Conservation (phyloP, 225 moss, liverwort and hornwort genomes). For the Bryum argenteum region DNA sequence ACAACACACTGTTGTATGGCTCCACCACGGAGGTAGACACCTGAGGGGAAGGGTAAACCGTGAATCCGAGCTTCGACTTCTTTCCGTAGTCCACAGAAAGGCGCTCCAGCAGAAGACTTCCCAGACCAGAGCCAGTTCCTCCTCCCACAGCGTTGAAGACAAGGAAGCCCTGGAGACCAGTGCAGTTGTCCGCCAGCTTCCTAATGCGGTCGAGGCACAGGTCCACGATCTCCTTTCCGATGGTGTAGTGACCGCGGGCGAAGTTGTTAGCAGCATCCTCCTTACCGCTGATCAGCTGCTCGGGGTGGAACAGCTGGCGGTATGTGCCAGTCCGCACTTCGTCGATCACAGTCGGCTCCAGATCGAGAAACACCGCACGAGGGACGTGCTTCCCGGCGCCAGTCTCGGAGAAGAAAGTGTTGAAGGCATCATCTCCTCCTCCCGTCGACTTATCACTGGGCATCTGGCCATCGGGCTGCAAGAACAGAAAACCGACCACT, state of each 20-base stretch:
- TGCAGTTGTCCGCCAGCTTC: conserved; percentile 62
- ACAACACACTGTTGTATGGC: conserved; percentile 64
- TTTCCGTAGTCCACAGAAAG: conserved; percentile 62
- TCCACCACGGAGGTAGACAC: conserved; percentile 59
- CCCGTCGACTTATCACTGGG: conserved; percentile 48
- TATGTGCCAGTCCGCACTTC: conserved; percentile 61
- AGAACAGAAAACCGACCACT: background rate
- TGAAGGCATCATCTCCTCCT: conserved; percentile 60
- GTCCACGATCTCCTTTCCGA: conserved; percentile 67
- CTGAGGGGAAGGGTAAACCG: conserved; percentile 61
- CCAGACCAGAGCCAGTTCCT: conserved; percentile 57
- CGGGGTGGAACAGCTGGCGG: conserved; percentile 61
- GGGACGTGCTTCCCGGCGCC: conserved; percentile 63
- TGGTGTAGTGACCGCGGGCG: conserved; percentile 62
- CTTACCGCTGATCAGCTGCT: conserved; percentile 66
- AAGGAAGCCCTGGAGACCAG: conserved; percentile 57
- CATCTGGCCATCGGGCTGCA: conserved; percentile 66
- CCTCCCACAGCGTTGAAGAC: conserved; percentile 63
- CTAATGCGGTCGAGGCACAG: conserved; percentile 59
- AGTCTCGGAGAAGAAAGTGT: conserved; percentile 62
- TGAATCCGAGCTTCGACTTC: conserved; percentile 68
- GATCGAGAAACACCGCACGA: conserved; percentile 58
- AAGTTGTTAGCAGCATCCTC: conserved; percentile 66
- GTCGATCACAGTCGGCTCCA: conserved; percentile 62
- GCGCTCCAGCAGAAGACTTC: conserved; percentile 54